Evolutionary conservation across 805 yeast species (phyloP), one percentile per base, ranked within the genome.

Genomic region (Pichia phayaonensis): DNA sequence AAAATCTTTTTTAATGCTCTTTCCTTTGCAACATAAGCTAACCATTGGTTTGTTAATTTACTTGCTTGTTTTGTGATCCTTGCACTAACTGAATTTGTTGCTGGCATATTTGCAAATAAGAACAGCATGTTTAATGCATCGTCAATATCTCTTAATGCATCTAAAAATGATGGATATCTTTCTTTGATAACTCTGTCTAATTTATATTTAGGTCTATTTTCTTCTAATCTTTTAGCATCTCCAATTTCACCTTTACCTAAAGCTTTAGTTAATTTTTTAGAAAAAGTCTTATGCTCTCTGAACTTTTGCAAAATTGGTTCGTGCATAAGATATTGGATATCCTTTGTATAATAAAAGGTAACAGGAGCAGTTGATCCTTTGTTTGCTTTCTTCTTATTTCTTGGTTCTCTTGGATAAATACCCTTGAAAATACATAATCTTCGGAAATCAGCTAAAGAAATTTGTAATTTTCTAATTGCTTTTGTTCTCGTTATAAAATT

Each of bases 381-480:
- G 70, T 90, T 92, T 53, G 97, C 97, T 76, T 89, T 90, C 81
- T 86, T 89, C 73, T 90, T 94, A 70, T 88, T 89, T 61, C 90
- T 76, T 44, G 98, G 98, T 65, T 90, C 97, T 67, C 99, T 81
- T 49, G 99, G 99, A 66, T 89, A 94, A 56, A 94, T 90, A 47
- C 99, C 99, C 69, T 94, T 94, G 77, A 94, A 89, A 66, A 94
- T 94, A 77, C 99, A 94, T 64, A 94, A 77, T 63, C 99, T 82
- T 72, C 96, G 83, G 79, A 94, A 94, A 71, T 94, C 99, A 13
- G 97, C 97, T 46, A 94, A 75, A 2, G 97, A 86, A 27, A 94
- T 85, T 70, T 94, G 99, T 55, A 94, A 74, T 66, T 84, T 89
- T 69, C 84, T 83, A 46, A 94, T 84, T 6, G 99, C 99, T 68